Evolutionary conservation across 2,329 filamentous ascomycete genomes (phyloP).

Genomic region (Talaromyces sp.): DNA sequence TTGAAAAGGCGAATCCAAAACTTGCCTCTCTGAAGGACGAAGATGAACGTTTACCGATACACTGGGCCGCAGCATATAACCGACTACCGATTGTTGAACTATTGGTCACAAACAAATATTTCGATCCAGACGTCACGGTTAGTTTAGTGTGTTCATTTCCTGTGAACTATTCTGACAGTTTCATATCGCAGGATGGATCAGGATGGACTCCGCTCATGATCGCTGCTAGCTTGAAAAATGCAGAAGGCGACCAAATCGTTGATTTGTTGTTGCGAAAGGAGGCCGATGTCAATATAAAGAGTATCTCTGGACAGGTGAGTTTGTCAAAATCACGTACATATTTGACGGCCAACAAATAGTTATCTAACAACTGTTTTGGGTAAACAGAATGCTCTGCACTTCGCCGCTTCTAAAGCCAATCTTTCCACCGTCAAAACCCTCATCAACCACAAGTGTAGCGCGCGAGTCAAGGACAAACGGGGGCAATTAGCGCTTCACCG

Average conservation of each 20-base stretch:
- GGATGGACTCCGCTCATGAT: conserved; percentile 51
- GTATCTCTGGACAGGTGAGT: conserved; percentile 37
- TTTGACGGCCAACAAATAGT: neutral
- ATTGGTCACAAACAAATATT: conserved; percentile 64
- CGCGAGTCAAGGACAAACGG: conserved; percentile 75
- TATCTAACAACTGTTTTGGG: neutral
- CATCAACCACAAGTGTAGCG: conserved; percentile 70
- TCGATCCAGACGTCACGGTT: conserved; percentile 80
- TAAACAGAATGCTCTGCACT: conserved; percentile 76
- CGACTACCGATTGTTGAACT: conserved; percentile 68
- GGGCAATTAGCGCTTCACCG: conserved; percentile 90
- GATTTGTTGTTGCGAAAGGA: conserved; percentile 43
- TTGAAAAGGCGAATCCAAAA: conserved; percentile 67
- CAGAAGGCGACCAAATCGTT: conserved; percentile 42
- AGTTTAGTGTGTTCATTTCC: conserved; percentile 2
- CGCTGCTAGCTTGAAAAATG: conserved; percentile 42
- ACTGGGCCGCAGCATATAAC: conserved; percentile 90
- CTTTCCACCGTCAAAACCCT: conserved; percentile 75
- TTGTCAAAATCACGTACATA: neutral
- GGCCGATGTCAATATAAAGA: conserved; percentile 43
- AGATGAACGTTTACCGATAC: conserved; percentile 83
- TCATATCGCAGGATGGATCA: conserved; percentile 36
- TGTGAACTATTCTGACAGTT: neutral
- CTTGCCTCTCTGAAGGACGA: conserved; percentile 70
- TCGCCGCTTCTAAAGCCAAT: conserved; percentile 84